A percentile compares a stretch with the other conserved stretches of the same genome.
phyloP scores from a whole-genome alignment of 768 basidiomycete species.

The Naematelia encephala region DNA sequence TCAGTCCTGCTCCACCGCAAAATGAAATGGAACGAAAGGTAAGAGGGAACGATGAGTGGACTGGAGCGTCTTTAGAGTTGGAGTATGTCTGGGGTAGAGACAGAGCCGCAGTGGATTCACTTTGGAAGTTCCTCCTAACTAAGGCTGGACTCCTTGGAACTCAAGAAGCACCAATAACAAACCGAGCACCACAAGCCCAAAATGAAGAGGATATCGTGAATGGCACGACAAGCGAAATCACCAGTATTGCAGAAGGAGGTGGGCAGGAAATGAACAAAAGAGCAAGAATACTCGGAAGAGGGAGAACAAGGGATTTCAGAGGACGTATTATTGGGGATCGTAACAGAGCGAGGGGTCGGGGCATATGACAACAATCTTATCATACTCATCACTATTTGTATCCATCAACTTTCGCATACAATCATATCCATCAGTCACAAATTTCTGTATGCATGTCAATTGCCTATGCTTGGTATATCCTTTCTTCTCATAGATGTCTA shows the following conservation, averaged over 20 bases:
- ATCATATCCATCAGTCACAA: neutral
- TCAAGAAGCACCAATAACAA: neutral
- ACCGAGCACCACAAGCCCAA: neutral
- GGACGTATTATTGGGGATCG: neutral
- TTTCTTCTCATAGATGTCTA: neutral
- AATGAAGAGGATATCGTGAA: too few relatives aligned
- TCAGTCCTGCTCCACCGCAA: neutral
- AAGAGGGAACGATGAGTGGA: neutral
- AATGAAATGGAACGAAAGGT: neutral
- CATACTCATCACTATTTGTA: neutral
- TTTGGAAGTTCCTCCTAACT: slow-evolving; percentile 43
- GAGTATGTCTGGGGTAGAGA: slow-evolving; percentile 38
- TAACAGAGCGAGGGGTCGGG: neutral
- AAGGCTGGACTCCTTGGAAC: slow-evolving; percentile 22
- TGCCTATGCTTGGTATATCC: neutral
- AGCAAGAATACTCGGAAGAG: neutral
- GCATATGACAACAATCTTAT: neutral
- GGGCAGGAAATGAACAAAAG: neutral
- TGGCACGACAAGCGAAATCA: too few relatives aligned
- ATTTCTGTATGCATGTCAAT: neutral
- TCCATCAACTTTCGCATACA: neutral
- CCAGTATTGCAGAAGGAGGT: neutral
- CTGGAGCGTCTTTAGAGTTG: slow-evolving; percentile 14
- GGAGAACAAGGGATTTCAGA: neutral
- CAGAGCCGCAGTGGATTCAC: slow-evolving; percentile 26